phyloP scores from a whole-genome alignment of 148 eudicot species.

The Cornus kousa region DNA sequence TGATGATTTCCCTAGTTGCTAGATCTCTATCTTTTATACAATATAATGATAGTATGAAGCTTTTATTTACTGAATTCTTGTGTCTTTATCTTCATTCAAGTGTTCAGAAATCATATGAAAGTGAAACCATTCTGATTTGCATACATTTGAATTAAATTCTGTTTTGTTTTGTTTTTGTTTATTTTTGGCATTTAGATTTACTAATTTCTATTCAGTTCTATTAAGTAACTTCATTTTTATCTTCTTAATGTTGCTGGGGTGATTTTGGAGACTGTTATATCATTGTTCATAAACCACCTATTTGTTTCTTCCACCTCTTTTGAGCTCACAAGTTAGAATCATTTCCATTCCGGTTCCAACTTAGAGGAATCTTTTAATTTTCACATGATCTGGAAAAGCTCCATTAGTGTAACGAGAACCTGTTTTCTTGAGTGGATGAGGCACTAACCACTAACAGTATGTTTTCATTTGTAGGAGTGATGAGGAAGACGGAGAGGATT shows the following conservation, averaged over 20 bases:
- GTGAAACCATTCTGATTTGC: neutral
- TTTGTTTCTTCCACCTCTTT: neutral
- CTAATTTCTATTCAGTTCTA: neutral
- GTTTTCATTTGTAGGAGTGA: conserved; percentile 60
- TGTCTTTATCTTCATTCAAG: neutral
- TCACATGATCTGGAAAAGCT: neutral
- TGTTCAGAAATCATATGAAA: neutral
- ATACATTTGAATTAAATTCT: neutral
- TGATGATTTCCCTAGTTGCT: neutral
- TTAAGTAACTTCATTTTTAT: neutral
- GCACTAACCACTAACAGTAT: neutral
- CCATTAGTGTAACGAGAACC: neutral
- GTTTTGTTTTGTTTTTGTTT: neutral
- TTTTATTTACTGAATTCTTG: neutral
- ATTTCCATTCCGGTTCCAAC: no score
- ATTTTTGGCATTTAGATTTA: neutral
- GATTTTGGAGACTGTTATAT: neutral
- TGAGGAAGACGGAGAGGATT: conserved; percentile 70
- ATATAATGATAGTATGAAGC: neutral
- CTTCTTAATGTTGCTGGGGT: neutral
- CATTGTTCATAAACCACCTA: neutral
- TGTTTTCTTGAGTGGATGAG: neutral
- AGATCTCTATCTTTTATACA: neutral
- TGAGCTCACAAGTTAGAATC: neutral
- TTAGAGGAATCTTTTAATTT: neutral